Evolutionary conservation across 1,284 basidiomycete species (phyloP).

Genomic region (Trametes hirsuta): DNA sequence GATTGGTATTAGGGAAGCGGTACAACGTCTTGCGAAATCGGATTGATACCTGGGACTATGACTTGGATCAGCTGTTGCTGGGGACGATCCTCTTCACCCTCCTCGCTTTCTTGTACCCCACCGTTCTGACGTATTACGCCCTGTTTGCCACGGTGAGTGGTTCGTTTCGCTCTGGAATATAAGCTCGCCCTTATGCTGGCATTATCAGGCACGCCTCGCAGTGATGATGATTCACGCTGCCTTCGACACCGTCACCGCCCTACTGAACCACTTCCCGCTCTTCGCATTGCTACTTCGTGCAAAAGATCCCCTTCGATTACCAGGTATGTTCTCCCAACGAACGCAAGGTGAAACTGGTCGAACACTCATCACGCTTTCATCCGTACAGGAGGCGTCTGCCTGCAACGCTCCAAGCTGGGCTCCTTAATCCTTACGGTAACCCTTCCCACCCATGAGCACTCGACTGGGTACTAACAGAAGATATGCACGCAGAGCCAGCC

Average conservation of each 20-base stretch:
- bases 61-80: constrained; percentile 91
- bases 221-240: constrained; percentile 62
- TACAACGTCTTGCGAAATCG: constrained; percentile 84
- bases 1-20: constrained; percentile 67
- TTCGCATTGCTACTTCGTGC: constrained; percentile 86
- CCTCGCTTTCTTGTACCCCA: constrained; percentile 89
- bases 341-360: neutral
- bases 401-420: constrained; percentile 14
- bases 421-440: constrained; percentile 22
- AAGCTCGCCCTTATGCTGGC: neutral
- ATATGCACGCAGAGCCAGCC: constrained; percentile 25
- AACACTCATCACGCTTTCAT: neutral
- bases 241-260: constrained; percentile 67
- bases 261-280: constrained; percentile 90
- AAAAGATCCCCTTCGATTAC: constrained; percentile 85
- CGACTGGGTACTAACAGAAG: neutral
- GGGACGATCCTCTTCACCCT: constrained; percentile 96
- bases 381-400: constrained; percentile 17
- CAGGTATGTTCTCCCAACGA: constrained; percentile 52
- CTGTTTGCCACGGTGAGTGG: constrained; percentile 75
- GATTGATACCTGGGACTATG: constrained; percentile 89
- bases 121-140: constrained; percentile 84
- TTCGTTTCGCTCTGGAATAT: neutral
- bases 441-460: neutral
- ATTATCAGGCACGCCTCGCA: constrained; percentile 59